A percentile compares a stretch with the other conserved stretches of the same genome.
These are phyloP conservation scores for Rhizophagus clarus DNA, from an alignment of 192 early-diverging fungal species.

Conservation along the genomic window DNA sequence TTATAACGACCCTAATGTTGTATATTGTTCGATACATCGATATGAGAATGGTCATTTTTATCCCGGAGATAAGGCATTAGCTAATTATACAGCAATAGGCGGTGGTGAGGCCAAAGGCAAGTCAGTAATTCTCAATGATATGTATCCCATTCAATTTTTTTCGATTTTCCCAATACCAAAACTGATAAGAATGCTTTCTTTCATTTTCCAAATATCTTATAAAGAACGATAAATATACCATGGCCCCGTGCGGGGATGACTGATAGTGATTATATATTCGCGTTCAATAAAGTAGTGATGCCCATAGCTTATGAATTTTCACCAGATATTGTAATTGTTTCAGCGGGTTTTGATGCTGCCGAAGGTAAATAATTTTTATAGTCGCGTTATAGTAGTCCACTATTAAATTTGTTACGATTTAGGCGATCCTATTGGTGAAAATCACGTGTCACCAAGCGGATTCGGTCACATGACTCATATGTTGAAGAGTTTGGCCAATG, in stretches of 20 bases:
- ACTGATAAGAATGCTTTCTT: background rate
- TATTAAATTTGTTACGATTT: background rate
- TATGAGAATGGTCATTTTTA: slow-evolving; percentile 81
- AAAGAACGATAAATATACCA: slow-evolving; percentile 84
- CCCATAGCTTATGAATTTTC: slow-evolving; percentile 82
- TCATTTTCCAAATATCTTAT: background rate
- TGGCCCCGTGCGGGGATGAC: slow-evolving; percentile 76
- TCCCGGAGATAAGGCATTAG: slow-evolving; percentile 62
- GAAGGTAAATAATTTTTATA: slow-evolving; percentile 35
- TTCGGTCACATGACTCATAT: slow-evolving; percentile 89
- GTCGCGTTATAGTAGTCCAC: background rate
- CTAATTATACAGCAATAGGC: slow-evolving; percentile 59
- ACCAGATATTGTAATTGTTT: slow-evolving; percentile 84
- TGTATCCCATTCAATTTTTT: slow-evolving; percentile 10
- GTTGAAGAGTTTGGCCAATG: slow-evolving; percentile 68
- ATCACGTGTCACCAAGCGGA: slow-evolving; percentile 74
- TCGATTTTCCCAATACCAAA: background rate
- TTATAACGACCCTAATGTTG: slow-evolving; percentile 71
- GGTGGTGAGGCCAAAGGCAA: slow-evolving; percentile 56
- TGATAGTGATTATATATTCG: slow-evolving; percentile 88
- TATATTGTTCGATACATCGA: slow-evolving; percentile 89
- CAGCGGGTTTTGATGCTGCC: slow-evolving; percentile 92
- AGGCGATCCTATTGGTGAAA: slow-evolving; percentile 84
- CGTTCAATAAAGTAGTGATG: slow-evolving; percentile 76
- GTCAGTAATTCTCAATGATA: slow-evolving; percentile 39